These are phyloP conservation scores for Passalora sequoiae DNA, from an alignment of 2,329 filamentous ascomycete genomes.

Conservation along the genomic window DNA sequence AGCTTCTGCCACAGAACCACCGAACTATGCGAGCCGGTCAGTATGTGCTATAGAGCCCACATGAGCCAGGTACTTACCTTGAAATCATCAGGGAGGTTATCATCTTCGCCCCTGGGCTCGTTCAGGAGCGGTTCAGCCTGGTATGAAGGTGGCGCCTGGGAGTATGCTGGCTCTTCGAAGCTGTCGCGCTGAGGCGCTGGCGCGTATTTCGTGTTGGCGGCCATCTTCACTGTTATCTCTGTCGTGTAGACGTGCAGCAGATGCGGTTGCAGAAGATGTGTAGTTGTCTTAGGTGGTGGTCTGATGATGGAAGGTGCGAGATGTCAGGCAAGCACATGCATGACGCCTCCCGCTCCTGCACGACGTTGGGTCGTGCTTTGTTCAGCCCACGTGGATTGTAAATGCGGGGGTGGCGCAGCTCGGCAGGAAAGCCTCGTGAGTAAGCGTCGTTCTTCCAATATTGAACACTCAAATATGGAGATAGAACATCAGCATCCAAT, in stretches of 20 bases:
- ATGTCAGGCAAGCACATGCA: conserved; percentile 1
- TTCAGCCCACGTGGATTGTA: conserved; percentile 1
- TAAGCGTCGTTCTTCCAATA: too few relatives aligned
- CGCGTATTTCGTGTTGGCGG: conserved; percentile 73
- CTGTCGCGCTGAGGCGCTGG: conserved; percentile 82
- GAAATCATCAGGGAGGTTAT: conserved; percentile 95
- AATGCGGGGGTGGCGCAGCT: background rate
- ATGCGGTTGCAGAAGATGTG: background rate
- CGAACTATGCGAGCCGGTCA: conserved; percentile 57
- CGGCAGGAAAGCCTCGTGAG: background rate
- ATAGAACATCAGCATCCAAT: background rate
- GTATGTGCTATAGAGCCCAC: background rate
- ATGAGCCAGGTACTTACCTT: conserved; percentile 53
- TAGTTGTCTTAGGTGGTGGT: conserved; percentile 2
- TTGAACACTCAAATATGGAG: too few relatives aligned
- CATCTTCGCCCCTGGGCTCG: conserved; percentile 68
- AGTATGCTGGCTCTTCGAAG: conserved; percentile 64
- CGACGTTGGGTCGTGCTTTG: background rate
- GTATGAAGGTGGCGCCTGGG: conserved; percentile 80
- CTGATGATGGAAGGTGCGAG: conserved; percentile 11
- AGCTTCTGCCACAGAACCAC: conserved; percentile 85
- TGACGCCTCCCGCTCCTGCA: background rate
- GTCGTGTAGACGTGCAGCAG: background rate
- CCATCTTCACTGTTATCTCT: conserved; percentile 50
- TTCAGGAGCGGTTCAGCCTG: conserved; percentile 59